phyloP scores from a whole-genome alignment of 495 filamentous ascomycete genomes.

The Neurospora africana region DNA sequence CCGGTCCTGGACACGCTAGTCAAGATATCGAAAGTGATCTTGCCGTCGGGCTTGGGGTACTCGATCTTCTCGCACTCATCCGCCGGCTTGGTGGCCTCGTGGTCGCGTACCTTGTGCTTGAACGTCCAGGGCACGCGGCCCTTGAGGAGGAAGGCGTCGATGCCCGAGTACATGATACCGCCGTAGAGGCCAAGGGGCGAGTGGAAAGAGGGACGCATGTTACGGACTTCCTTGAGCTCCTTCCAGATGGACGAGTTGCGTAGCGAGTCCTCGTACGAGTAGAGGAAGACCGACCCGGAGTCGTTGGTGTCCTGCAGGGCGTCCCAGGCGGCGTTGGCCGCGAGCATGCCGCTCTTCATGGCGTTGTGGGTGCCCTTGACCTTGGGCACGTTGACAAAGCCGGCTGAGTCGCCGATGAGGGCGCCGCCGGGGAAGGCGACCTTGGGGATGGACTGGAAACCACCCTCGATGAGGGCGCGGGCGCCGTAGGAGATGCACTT shows the following conservation, averaged over 20 bases:
- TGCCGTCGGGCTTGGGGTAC: slow-evolving; percentile 91
- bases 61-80: slow-evolving; percentile 78
- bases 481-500: slow-evolving; percentile 98
- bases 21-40: slow-evolving; percentile 90
- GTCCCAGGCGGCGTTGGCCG: slow-evolving; percentile 75
- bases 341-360: slow-evolving; percentile 96
- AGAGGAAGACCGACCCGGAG: slow-evolving; percentile 74
- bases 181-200: slow-evolving; percentile 72
- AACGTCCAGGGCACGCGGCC: slow-evolving; percentile 88
- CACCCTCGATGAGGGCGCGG: slow-evolving; percentile 86
- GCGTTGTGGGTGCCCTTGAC: slow-evolving; percentile 97
- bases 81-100: slow-evolving; percentile 69
- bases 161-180: slow-evolving; percentile 83
- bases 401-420: slow-evolving; percentile 90
- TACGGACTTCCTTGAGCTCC: slow-evolving; percentile 89
- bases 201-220: slow-evolving; percentile 94
- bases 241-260: slow-evolving; percentile 83
- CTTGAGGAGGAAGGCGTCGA: slow-evolving; percentile 81
- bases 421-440: slow-evolving; percentile 93
- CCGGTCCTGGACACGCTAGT: slow-evolving; percentile 89
- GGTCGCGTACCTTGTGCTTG: slow-evolving; percentile 65
- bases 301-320: slow-evolving; percentile 50
- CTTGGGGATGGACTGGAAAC: slow-evolving; percentile 95
- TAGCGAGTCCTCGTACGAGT: slow-evolving; percentile 87
- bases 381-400: slow-evolving; percentile 96